Conservation (phyloP, 148 eudicot species). For the Heliosperma pusillum region DNA sequence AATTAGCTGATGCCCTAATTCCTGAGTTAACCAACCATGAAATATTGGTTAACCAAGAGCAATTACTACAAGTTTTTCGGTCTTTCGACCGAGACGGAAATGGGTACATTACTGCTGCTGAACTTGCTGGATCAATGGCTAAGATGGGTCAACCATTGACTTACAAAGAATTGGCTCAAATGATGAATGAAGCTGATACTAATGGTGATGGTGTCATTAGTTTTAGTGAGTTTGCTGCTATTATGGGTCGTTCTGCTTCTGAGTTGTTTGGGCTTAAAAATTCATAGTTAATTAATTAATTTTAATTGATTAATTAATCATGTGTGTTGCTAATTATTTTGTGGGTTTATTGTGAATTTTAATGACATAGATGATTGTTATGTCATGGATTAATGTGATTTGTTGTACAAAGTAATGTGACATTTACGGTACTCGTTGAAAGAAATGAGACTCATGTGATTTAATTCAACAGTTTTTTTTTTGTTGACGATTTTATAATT, state of each 20-base stretch:
- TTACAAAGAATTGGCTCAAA: slow-evolving; percentile 52
- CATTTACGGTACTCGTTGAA: not conserved
- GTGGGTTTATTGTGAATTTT: no score
- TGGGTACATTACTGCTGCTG: slow-evolving; percentile 62
- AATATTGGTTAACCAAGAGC: slow-evolving; percentile 49
- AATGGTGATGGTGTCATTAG: slow-evolving; percentile 76
- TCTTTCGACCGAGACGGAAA: slow-evolving; percentile 63
- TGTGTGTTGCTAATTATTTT: no score
- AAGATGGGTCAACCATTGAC: slow-evolving; percentile 69
- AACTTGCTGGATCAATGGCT: slow-evolving; percentile 69
- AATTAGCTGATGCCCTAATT: slow-evolving; percentile 44
- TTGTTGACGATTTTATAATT: not conserved
- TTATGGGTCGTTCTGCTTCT: slow-evolving; percentile 62
- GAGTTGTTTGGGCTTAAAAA: slow-evolving; percentile 40
- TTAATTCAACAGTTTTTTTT: not conserved
- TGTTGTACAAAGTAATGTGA: not conserved
- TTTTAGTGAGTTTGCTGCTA: slow-evolving; percentile 53
- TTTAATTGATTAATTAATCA: no score
- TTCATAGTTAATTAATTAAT: not conserved
- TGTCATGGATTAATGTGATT: not conserved
- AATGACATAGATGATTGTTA: not conserved
- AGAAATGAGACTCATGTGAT: not conserved
- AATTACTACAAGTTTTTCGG: slow-evolving; percentile 50
- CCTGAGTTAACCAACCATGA: slow-evolving; percentile 41
- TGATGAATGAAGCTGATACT: slow-evolving; percentile 66